Conservation (phyloP, 441 rosid genomes). For the Pelargonium cotyledonis region DNA sequence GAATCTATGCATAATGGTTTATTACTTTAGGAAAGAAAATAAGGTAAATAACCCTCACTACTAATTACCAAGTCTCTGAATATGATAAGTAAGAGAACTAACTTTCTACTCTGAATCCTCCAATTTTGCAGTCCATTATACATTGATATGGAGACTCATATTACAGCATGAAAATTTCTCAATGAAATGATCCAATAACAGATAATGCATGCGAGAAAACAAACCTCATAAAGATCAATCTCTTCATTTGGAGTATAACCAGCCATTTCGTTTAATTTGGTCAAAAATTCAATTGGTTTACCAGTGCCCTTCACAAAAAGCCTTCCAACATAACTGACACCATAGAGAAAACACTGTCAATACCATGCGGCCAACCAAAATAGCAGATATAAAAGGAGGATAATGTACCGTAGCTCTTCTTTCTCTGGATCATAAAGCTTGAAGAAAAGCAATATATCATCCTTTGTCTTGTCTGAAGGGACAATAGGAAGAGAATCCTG, state of each 20-base stretch:
- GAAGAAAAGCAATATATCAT: slow-evolving; percentile 44
- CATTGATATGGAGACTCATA: too few species aligned
- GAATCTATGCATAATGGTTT: too few species aligned
- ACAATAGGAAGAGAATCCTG: slow-evolving; percentile 39
- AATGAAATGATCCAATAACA: background rate
- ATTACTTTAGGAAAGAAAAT: too few species aligned
- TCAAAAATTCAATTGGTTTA: slow-evolving; percentile 36
- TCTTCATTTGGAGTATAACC: slow-evolving; percentile 41
- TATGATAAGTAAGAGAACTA: too few species aligned
- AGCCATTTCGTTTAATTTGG: slow-evolving; percentile 49
- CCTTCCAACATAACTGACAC: slow-evolving; percentile 40
- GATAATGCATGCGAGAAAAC: slow-evolving; percentile 15
- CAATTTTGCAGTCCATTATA: too few species aligned
- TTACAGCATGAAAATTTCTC: background rate
- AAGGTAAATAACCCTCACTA: too few species aligned
- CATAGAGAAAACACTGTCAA: slow-evolving; percentile 15
- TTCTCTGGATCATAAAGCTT: slow-evolving; percentile 49
- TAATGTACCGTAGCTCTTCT: slow-evolving; percentile 35
- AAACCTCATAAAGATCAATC: slow-evolving; percentile 47
- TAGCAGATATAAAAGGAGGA: slow-evolving; percentile 7
- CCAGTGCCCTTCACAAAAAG: slow-evolving; percentile 40
- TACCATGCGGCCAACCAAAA: background rate
- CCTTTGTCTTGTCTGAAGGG: slow-evolving; percentile 39
- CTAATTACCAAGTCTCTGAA: too few species aligned
- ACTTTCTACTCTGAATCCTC: too few species aligned